Conservation (phyloP, 2,329 filamentous ascomycete species). For the Diplodia seriata region DNA sequence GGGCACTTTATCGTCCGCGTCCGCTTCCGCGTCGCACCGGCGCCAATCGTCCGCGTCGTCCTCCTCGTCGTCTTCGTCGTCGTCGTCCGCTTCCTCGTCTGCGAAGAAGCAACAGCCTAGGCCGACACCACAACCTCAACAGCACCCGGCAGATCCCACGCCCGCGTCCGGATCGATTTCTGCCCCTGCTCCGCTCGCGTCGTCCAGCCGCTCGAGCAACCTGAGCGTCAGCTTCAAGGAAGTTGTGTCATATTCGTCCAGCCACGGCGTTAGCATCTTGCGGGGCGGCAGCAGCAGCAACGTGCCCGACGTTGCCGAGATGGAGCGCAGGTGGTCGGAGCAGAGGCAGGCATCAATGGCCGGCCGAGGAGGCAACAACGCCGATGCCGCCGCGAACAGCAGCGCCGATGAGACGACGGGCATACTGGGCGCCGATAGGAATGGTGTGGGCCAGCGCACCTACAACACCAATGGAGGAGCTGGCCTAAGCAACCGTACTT, state of each 20-base stretch:
- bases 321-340: conserved; percentile 17
- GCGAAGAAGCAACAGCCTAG: neutral
- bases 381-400: neutral
- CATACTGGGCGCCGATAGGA: conserved; percentile 22
- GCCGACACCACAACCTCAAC: neutral
- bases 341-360: neutral
- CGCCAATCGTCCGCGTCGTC: conserved; percentile 1
- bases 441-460: conserved; percentile 16
- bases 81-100: conserved; percentile 5
- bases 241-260: conserved; percentile 11
- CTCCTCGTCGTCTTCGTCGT: conserved; percentile 10
- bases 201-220: conserved; percentile 16
- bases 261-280: neutral
- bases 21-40: conserved; percentile 4
- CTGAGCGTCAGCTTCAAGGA: conserved; percentile 27
- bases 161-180: neutral
- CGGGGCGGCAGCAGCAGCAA: neutral
- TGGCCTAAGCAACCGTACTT: neutral
- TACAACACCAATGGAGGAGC: conserved; percentile 23
- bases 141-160: neutral
- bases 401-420: conserved; percentile 32
- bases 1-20: conserved; percentile 2
- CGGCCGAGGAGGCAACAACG: neutral
- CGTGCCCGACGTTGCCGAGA: conserved; percentile 22
- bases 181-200: neutral